These are phyloP conservation scores for Lentinus polychrous DNA, from an alignment of 1,284 basidiomycete species.

Conservation along the genomic window DNA sequence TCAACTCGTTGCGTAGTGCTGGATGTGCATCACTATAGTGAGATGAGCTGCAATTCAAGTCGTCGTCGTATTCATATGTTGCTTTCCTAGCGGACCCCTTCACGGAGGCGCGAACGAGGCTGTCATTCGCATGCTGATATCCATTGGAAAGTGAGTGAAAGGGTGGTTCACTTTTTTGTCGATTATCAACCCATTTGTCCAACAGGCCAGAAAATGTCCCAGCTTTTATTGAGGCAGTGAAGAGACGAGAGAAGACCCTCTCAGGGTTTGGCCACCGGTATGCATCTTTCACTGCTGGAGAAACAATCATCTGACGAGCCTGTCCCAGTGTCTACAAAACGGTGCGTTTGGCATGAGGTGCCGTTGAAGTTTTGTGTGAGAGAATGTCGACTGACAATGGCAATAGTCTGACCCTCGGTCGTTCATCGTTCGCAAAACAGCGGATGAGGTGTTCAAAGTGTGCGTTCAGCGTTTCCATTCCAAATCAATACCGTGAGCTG, in stretches of 20 bases:
- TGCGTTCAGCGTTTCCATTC: conserved; percentile 27
- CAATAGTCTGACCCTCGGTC: conserved; percentile 77
- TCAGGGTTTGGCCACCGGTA: conserved; percentile 83
- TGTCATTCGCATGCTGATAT: conserved; percentile 84
- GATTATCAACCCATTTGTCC: not conserved
- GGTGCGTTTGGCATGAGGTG: conserved; percentile 31
- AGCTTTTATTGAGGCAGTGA: conserved; percentile 77
- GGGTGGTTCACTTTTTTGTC: not conserved
- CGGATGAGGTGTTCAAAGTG: conserved; percentile 84
- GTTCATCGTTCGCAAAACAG: conserved; percentile 81
- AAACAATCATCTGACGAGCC: not conserved
- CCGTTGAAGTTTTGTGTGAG: not conserved
- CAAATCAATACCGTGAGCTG: not conserved
- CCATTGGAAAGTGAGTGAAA: conserved; percentile 64
- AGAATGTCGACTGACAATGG: not conserved
- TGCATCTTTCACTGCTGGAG: conserved; percentile 15
- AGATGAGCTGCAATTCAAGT: conserved; percentile 15
- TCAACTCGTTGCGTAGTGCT: conserved; percentile 40
- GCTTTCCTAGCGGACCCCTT: conserved; percentile 58
- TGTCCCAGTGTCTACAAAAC: conserved; percentile 68
- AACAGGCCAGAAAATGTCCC: conserved; percentile 76
- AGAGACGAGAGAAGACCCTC: conserved; percentile 77
- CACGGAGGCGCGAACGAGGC: conserved; percentile 86
- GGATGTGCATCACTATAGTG: conserved; percentile 81
- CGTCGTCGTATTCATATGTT: not conserved